Evolutionary conservation across 75 land plant genomes (phyloP).

Genomic region (Azolla pinnata): DNA sequence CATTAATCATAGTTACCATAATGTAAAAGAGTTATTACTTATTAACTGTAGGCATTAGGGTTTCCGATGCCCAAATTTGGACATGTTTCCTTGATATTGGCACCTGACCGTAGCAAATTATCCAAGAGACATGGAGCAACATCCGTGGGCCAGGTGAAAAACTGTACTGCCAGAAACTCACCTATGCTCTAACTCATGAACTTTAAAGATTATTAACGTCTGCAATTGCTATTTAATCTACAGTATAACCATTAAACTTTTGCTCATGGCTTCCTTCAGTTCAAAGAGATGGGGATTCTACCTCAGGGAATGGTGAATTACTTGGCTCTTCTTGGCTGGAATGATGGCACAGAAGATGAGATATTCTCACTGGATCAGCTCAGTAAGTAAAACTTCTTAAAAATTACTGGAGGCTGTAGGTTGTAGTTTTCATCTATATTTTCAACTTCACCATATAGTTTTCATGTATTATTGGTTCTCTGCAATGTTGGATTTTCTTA

Average conservation of each 20-base stretch:
- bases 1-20: too few relatives aligned
- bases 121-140: constrained; percentile 99
- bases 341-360: constrained; percentile 96
- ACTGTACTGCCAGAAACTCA: too few relatives aligned
- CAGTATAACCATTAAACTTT: neutral
- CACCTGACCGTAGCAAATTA: constrained; percentile 92
- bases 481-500: constrained; percentile 7
- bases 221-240: neutral
- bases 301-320: constrained; percentile 93
- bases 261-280: constrained; percentile 30
- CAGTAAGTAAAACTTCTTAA: too few relatives aligned
- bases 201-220: too few relatives aligned
- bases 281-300: constrained; percentile 86
- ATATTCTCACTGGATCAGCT: constrained; percentile 73
- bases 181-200: too few relatives aligned
- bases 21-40: too few relatives aligned
- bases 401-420: too few relatives aligned
- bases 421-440: too few relatives aligned
- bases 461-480: neutral
- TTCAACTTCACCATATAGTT: too few relatives aligned
- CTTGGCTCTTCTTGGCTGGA: constrained; percentile 92
- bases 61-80: constrained; percentile 90
- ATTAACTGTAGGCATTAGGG: constrained; percentile 53
- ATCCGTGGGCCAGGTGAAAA: constrained; percentile 89
- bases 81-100: constrained; percentile 93